Percentiles rank a stretch among this genome's conserved stretches.
phyloP scores from a whole-genome alignment of 192 early-diverging fungal genomes.

The Dispira parvispora region DNA sequence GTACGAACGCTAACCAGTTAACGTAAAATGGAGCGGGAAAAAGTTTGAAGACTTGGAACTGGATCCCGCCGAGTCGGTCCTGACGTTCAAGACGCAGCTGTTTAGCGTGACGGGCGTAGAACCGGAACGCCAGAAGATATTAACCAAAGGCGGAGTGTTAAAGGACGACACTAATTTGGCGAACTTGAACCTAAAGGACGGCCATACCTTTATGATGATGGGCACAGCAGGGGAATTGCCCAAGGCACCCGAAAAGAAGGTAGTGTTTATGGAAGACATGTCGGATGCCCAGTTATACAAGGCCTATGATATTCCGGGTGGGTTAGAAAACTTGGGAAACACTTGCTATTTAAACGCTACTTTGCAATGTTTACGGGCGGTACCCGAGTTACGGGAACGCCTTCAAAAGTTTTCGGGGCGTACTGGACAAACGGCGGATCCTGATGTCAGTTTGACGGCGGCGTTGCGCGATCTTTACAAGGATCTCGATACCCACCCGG shows the following conservation, averaged over 20 bases:
- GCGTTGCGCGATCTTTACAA: slow-evolving; percentile 58
- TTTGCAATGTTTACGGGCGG: slow-evolving; percentile 78
- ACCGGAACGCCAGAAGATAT: slow-evolving; percentile 86
- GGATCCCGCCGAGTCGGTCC: slow-evolving; percentile 52
- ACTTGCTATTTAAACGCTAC: slow-evolving; percentile 86
- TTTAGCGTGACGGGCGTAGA: slow-evolving; percentile 80
- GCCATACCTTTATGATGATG: slow-evolving; percentile 69
- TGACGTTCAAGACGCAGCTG: slow-evolving; percentile 74
- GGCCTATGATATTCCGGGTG: slow-evolving; percentile 82
- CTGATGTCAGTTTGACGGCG: slow-evolving; percentile 37
- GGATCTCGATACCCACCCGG: slow-evolving; percentile 47
- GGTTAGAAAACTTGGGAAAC: slow-evolving; percentile 82
- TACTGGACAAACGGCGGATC: slow-evolving; percentile 11
- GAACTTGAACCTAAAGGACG: slow-evolving; percentile 58
- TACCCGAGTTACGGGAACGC: slow-evolving; percentile 59
- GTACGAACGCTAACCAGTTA: no score
- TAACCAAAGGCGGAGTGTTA: slow-evolving; percentile 82
- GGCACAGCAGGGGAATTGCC: slow-evolving; percentile 89
- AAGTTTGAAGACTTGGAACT: slow-evolving; percentile 66
- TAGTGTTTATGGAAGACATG: slow-evolving; percentile 86
- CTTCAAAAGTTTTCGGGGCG: slow-evolving; percentile 27
- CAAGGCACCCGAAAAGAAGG: slow-evolving; percentile 50
- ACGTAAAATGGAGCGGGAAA: slow-evolving; percentile 82
- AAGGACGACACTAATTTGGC: slow-evolving; percentile 74
- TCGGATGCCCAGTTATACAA: slow-evolving; percentile 67